Percentiles rank a stretch among this genome's conserved stretches.
These are phyloP conservation scores for Acacia concinna DNA, from an alignment of 331 rosid genomes.

Conservation along the genomic window DNA sequence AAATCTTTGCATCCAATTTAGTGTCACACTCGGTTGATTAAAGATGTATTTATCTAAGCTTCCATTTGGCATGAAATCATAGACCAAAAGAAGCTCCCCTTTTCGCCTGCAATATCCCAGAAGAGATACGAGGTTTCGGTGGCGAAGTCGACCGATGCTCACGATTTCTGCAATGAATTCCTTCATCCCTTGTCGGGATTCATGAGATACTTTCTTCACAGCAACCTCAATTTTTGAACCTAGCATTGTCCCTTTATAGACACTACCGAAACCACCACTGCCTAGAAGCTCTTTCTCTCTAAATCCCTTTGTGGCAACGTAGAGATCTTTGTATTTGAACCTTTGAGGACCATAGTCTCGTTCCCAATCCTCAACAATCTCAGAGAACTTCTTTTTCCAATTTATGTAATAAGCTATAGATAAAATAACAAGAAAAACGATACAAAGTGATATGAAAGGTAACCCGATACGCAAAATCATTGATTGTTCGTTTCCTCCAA, in stretches of 20 bases:
- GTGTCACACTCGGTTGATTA: background rate
- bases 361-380: background rate
- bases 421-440: background rate
- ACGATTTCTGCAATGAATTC: background rate
- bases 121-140: background rate
- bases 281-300: background rate
- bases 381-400: background rate
- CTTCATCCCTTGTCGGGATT: background rate
- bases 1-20: background rate
- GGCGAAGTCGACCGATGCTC: background rate
- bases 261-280: background rate
- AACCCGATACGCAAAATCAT: background rate
- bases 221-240: background rate
- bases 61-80: background rate
- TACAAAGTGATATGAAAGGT: background rate
- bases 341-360: background rate
- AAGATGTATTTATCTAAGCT: background rate
- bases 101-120: background rate
- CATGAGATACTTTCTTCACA: background rate
- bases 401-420: background rate
- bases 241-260: background rate
- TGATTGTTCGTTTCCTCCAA: background rate
- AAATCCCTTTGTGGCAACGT: background rate
- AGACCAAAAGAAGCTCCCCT: background rate
- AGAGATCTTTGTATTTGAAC: background rate